These are phyloP conservation scores for Cystobasidiopsis lactophilus DNA, from an alignment of 768 basidiomycete genomes.

Conservation along the genomic window DNA sequence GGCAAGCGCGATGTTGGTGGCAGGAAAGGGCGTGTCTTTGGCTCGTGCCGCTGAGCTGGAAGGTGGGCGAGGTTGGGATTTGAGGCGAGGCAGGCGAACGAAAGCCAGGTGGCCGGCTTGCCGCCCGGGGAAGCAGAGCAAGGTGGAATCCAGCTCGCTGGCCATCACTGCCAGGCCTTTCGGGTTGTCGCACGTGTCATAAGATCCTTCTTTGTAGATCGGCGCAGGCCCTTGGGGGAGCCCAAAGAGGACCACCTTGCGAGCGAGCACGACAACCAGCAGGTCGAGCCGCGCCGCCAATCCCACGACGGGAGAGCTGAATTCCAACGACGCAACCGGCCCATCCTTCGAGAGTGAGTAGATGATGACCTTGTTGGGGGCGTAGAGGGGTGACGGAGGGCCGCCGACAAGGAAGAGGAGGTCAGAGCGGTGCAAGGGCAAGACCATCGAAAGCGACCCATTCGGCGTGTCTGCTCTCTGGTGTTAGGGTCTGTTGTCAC, in stretches of 20 bases:
- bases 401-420: constrained; percentile 70
- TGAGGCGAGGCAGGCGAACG: constrained; percentile 61
- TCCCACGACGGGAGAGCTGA: constrained; percentile 35
- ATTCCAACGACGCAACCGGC: constrained; percentile 73
- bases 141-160: constrained; percentile 48
- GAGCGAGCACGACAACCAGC: constrained; percentile 19
- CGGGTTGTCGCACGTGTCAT: constrained; percentile 72
- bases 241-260: constrained; percentile 58
- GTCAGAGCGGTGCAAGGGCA: constrained; percentile 61
- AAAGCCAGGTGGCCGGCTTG: constrained; percentile 76
- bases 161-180: constrained; percentile 62
- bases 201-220: constrained; percentile 41
- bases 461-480: constrained; percentile 11
- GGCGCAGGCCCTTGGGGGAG: constrained; percentile 31
- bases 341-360: constrained; percentile 55
- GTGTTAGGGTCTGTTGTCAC: not conserved
- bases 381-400: constrained; percentile 66
- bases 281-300: constrained; percentile 14
- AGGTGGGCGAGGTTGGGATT: constrained; percentile 23
- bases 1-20: constrained; percentile 60
- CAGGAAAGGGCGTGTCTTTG: constrained; percentile 8
- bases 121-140: constrained; percentile 65
- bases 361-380: constrained; percentile 73
- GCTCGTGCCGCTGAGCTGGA: constrained; percentile 8
- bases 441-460: constrained; percentile 9